These are phyloP conservation scores for Zhuliangozyma parablackwelliae DNA, from an alignment of 1,139 yeast species.

Conservation along the genomic window DNA sequence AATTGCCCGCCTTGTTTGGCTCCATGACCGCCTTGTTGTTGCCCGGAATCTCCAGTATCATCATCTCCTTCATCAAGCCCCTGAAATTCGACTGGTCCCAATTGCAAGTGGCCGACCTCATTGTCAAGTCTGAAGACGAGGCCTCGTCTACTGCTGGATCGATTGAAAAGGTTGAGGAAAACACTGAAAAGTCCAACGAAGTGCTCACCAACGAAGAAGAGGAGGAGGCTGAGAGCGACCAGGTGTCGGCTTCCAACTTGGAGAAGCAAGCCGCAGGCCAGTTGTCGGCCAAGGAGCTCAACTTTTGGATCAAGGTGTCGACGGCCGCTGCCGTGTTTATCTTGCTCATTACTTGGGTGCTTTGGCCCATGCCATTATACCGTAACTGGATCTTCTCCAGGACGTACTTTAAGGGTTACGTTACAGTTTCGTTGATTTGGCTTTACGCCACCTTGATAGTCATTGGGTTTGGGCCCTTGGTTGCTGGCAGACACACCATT, in stretches of 20 bases:
- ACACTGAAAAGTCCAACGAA: conserved; percentile 1
- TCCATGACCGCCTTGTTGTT: conserved; percentile 27
- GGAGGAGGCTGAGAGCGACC: conserved; percentile 1
- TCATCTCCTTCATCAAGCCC: conserved; percentile 24
- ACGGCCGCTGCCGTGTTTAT: conserved; percentile 22
- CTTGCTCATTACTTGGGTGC: conserved; percentile 31
- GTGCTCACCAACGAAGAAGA: conserved; percentile 5
- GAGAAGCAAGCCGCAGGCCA: conserved; percentile 5
- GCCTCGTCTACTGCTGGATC: conserved; percentile 1
- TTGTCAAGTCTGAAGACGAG: conserved; percentile 12
- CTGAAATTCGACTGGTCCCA: conserved; percentile 29
- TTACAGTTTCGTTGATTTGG: conserved; percentile 36
- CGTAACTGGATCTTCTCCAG: conserved; percentile 39
- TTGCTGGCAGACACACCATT: conserved; percentile 29
- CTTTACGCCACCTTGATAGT: conserved; percentile 25
- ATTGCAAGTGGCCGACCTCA: conserved; percentile 19
- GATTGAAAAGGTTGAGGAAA: conserved; percentile 1
- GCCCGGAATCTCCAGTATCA: conserved; percentile 24
- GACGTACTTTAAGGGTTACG: conserved; percentile 39
- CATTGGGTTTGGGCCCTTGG: conserved; percentile 36
- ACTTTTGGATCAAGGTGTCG: conserved; percentile 24
- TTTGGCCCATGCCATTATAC: conserved; percentile 47
- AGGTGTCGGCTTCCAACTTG: neutral
- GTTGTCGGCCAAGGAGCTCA: conserved; percentile 11
- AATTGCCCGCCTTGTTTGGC: conserved; percentile 30